Conservation (phyloP, 768 basidiomycete species). For the Cantharellus cinnabarinus region DNA sequence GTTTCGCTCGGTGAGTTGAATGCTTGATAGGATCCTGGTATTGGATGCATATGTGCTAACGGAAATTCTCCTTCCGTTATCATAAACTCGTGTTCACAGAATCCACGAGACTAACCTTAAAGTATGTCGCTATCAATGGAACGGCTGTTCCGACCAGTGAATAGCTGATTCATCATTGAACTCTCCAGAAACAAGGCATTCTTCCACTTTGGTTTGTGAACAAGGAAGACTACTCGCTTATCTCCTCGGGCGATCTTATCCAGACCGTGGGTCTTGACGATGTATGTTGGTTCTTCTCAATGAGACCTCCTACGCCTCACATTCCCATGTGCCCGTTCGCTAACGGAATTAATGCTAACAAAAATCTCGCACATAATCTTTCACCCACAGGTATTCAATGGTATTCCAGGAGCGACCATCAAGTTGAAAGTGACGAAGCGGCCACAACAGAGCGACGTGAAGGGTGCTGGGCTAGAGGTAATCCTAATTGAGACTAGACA, state of each 20-base stretch:
- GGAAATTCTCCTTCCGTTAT: background rate
- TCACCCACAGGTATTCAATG: constrained; percentile 16
- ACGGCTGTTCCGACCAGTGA: background rate
- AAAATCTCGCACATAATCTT: background rate
- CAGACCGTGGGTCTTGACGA: constrained; percentile 69
- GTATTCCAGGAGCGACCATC: constrained; percentile 21
- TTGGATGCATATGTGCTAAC: background rate
- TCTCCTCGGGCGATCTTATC: constrained; percentile 62
- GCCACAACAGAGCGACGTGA: too few relatives aligned
- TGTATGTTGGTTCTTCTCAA: constrained; percentile 16
- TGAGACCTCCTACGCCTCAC: background rate
- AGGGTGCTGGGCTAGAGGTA: constrained; percentile 26
- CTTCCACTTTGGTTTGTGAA: constrained; percentile 88
- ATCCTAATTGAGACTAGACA: constrained; percentile 61
- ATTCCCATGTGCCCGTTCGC: background rate
- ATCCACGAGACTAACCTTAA: constrained; percentile 98
- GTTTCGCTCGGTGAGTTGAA: constrained; percentile 38
- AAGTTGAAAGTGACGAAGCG: constrained; percentile 41
- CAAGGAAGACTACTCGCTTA: constrained; percentile 65
- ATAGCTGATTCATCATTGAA: background rate
- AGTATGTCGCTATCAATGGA: constrained; percentile 23
- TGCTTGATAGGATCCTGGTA: background rate
- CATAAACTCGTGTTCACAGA: constrained; percentile 18
- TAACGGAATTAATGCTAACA: background rate
- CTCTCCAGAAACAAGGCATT: constrained; percentile 79